phyloP scores from a whole-genome alignment of 345 rosid species.

The Dipteronia dyeriana region DNA sequence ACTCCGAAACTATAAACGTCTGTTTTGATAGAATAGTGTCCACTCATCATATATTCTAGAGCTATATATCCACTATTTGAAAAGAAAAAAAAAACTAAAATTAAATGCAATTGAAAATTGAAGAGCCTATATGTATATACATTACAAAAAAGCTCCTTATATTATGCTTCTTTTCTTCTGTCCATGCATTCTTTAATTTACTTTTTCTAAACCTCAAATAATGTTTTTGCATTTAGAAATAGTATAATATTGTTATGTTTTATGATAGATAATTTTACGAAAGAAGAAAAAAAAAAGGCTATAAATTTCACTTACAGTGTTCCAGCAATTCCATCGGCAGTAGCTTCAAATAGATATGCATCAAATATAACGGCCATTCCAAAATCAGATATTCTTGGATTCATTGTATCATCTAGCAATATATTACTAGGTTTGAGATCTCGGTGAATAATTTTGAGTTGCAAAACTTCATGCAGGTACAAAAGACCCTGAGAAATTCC shows the following conservation, averaged over 20 bases:
- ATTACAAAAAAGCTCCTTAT: too few relatives aligned
- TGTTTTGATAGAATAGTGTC: background rate
- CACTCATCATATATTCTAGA: background rate
- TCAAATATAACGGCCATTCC: background rate
- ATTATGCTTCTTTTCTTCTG: too few relatives aligned
- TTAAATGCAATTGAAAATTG: too few relatives aligned
- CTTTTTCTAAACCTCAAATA: too few relatives aligned
- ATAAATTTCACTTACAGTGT: slow-evolving; percentile 7
- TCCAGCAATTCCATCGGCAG: background rate
- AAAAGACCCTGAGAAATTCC: background rate
- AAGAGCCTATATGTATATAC: too few relatives aligned
- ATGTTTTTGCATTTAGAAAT: too few relatives aligned
- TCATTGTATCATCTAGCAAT: slow-evolving; percentile 18
- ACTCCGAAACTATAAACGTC: background rate
- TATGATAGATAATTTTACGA: too few relatives aligned
- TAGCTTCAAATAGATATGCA: background rate
- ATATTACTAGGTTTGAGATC: slow-evolving; percentile 25
- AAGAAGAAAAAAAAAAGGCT: too few relatives aligned
- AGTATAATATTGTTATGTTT: too few relatives aligned
- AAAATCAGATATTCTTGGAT: slow-evolving; percentile 27
- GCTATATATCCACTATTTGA: background rate
- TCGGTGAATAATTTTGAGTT: background rate
- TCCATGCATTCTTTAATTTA: too few relatives aligned
- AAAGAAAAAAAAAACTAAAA: background rate
- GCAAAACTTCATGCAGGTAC: background rate